Conservation (phyloP, 768 basidiomycete species). For the Vararia minispora region DNA sequence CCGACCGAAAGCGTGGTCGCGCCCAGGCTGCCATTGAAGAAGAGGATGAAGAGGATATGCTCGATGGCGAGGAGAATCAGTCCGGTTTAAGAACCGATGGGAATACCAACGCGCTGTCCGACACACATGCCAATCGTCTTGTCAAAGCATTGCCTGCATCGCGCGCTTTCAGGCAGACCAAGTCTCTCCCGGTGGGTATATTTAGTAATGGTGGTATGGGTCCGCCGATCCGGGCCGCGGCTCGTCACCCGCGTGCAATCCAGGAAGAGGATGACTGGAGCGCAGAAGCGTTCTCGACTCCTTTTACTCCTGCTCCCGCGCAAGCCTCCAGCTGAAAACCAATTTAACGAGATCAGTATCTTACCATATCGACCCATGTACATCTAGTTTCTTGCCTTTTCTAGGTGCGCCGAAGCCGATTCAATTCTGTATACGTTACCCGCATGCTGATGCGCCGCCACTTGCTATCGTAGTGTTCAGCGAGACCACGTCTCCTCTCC, state of each 20-base stretch:
- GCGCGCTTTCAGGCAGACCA: slow-evolving; percentile 10
- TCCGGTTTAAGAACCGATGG: background rate
- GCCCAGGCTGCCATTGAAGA: slow-evolving; percentile 7
- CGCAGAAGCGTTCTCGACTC: slow-evolving; percentile 4
- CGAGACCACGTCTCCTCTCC: no score
- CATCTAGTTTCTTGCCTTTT: no score
- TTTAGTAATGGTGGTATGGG: slow-evolving; percentile 1
- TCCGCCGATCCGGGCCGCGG: background rate
- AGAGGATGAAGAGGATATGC: slow-evolving; percentile 7
- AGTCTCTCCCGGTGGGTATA: slow-evolving; percentile 10
- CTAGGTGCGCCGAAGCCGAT: no score
- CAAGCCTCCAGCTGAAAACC: no score
- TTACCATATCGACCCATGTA: no score
- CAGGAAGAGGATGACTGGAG: slow-evolving; percentile 15
- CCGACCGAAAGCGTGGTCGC: slow-evolving; percentile 27
- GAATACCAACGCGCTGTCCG: slow-evolving; percentile 3
- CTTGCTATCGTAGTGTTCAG: no score
- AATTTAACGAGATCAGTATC: no score
- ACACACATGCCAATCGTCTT: no score
- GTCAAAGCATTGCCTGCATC: slow-evolving; percentile 16
- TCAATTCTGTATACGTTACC: no score
- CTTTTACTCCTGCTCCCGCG: no score
- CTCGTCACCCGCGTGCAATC: background rate
- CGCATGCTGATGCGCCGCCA: no score
- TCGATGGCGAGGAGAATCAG: background rate